These are phyloP conservation scores for Mesotaenium endlicherianum DNA, from an alignment of 139 green algal genomes.

Conservation along the genomic window DNA sequence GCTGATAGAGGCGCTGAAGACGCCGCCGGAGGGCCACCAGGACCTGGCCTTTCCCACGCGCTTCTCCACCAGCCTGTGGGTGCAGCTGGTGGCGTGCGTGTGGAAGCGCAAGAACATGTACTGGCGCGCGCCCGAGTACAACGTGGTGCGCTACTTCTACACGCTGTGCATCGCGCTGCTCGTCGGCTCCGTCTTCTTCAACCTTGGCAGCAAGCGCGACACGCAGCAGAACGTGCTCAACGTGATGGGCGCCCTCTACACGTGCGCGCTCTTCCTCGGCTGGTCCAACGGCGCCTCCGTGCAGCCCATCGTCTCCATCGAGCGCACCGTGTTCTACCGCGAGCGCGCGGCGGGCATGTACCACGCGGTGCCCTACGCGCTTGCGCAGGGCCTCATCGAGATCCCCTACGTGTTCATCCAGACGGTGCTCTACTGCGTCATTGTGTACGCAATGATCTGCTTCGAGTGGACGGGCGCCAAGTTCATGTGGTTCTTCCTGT, in stretches of 20 bases:
- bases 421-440: slow-evolving; percentile 46
- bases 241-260: slow-evolving; percentile 58
- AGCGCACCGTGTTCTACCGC: slow-evolving; percentile 54
- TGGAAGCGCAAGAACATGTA: slow-evolving; percentile 37
- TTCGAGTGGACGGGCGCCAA: slow-evolving; percentile 45
- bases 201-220: slow-evolving; percentile 1
- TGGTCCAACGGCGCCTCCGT: slow-evolving; percentile 55
- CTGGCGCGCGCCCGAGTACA: slow-evolving; percentile 42
- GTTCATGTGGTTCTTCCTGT: slow-evolving; percentile 40
- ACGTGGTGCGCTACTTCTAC: slow-evolving; percentile 40
- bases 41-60: slow-evolving; percentile 19
- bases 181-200: slow-evolving; percentile 32
- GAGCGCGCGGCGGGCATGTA: slow-evolving; percentile 57
- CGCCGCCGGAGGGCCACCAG: slow-evolving; percentile 12
- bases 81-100: slow-evolving; percentile 17
- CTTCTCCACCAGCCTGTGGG: background rate
- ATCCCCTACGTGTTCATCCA: slow-evolving; percentile 59
- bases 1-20: slow-evolving; percentile 17
- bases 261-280: slow-evolving; percentile 57
- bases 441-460: slow-evolving; percentile 36
- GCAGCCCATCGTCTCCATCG: slow-evolving; percentile 47
- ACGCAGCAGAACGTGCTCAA: slow-evolving; percentile 24
- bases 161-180: slow-evolving; percentile 18
- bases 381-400: slow-evolving; percentile 55
- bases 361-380: slow-evolving; percentile 48